Base-by-base conservation (phyloP, 352 stramenopile species). In the Elongisporangium prolatum region DNA sequence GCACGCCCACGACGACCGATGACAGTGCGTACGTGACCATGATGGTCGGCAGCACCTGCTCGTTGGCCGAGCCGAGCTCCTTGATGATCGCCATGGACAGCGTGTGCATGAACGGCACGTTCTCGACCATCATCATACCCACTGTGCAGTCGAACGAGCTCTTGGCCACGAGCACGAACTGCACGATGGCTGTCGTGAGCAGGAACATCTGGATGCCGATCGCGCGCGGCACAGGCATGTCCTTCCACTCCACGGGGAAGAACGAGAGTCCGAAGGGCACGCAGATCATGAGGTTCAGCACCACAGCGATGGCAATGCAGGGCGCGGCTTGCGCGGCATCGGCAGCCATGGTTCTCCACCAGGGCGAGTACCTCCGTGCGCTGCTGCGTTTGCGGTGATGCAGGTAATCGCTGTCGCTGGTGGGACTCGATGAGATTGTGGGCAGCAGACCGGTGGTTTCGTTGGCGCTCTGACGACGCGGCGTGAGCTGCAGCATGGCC, bases 81-180 rank as follows among this genome's bases (percentile, higher is more conserved):
- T 89, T 70, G 63, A 97, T 95, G 63, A 94, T 91, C 16, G 75
- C 69, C 38, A 91, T 73, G 16, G 89, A 86, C 28, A 98, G 75
- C 8, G 85, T 88, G 69, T 97, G 89, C 78, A 95, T 96, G 72
- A 98, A 98, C 21, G 95, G 95, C 52, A 98, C 88, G 67, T 98
- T 98, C 68, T 98, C 95, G 37, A 98, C 90, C 93, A 98, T 98
- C 85, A 98, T 97, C 66, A 89, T 86, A 58, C 78, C 80, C 55
- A 93, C 84, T 0, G 78, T 64, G 10, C 83, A 76, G 51, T 89
- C 75, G 52, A 93, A 93, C 20, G 82, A 86, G 62, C 83, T 93
- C 50, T 73, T 80, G 51, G 68, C 68, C 18, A 90, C 83, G 59
- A 91, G 89, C 18, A 88, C 83, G 57, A 93, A 93, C 68, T 93